Conservation (phyloP, 75 land plant genomes). For the Selaginella moellendorffii region DNA sequence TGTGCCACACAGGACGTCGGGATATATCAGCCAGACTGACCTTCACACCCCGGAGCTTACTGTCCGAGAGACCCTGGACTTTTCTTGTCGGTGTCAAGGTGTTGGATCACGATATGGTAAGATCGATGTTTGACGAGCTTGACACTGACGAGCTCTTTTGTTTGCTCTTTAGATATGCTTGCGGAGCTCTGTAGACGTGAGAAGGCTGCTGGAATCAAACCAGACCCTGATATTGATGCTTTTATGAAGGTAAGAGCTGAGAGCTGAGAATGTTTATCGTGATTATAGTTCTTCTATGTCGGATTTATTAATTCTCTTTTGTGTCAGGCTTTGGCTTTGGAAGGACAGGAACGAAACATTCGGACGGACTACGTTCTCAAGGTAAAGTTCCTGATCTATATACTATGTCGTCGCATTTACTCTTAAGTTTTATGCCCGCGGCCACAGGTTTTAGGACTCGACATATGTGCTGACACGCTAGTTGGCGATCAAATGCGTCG, state of each 20-base stretch:
- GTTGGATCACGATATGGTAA: slow-evolving; percentile 41
- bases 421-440: not conserved
- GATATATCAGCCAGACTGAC: slow-evolving; percentile 46
- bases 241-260: slow-evolving; percentile 3
- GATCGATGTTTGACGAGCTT: not conserved
- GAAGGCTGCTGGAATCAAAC: slow-evolving; percentile 8
- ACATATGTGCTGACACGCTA: not conserved
- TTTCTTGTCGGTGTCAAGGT: slow-evolving; percentile 49
- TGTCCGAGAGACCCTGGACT: slow-evolving; percentile 47
- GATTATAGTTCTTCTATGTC: not conserved
- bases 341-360: slow-evolving; percentile 3
- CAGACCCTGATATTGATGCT: slow-evolving; percentile 7
- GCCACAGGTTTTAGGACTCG: not conserved
- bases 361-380: slow-evolving; percentile 4
- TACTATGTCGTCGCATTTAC: not conserved
- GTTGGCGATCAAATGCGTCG: not conserved
- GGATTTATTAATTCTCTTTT: not conserved
- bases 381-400: too few species aligned
- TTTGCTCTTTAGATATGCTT: not conserved
- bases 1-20: slow-evolving; percentile 47
- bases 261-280: not conserved
- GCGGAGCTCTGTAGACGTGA: not conserved
- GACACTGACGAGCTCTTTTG: not conserved
- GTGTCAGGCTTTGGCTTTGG: not conserved
- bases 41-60: slow-evolving; percentile 40